Percentiles rank a stretch among this genome's conserved stretches.
These are phyloP conservation scores for Xylaria acuta DNA, from an alignment of 495 filamentous ascomycete genomes.

Conservation along the genomic window DNA sequence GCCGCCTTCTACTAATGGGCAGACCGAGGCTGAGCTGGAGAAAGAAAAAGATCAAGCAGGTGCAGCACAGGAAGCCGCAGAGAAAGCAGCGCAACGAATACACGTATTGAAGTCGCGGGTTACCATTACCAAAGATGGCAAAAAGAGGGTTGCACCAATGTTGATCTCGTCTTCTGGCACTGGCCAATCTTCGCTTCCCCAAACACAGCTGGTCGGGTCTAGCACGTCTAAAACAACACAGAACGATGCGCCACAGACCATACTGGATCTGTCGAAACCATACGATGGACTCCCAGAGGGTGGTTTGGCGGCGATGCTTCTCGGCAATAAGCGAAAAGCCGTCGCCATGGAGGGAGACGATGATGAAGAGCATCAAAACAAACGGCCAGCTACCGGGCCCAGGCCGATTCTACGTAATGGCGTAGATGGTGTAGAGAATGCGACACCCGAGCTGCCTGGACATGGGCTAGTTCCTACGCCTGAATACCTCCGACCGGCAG, in stretches of 20 bases:
- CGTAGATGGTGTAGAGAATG: constrained; percentile 75
- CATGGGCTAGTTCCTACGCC: constrained; percentile 76
- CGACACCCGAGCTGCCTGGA: constrained; percentile 57
- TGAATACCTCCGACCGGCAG: constrained; percentile 85
- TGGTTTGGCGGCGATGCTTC: constrained; percentile 79
- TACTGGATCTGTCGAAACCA: constrained; percentile 90
- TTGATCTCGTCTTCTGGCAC: constrained; percentile 85
- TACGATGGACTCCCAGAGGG: constrained; percentile 93
- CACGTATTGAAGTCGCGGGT: constrained; percentile 87
- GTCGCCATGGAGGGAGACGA: constrained; percentile 70
- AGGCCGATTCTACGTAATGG: constrained; percentile 77
- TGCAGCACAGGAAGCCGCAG: constrained; percentile 52
- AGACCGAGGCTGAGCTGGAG: constrained; percentile 45
- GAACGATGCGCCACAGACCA: constrained; percentile 79
- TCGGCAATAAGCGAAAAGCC: constrained; percentile 92
- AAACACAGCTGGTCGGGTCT: constrained; percentile 79
- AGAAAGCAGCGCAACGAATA: constrained; percentile 68
- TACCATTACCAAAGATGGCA: constrained; percentile 95
- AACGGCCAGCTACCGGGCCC: constrained; percentile 70
- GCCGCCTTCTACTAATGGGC: constrained; percentile 44
- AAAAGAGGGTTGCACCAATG: constrained; percentile 91
- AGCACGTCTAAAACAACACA: constrained; percentile 63
- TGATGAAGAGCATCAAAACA: constrained; percentile 65
- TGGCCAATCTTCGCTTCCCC: constrained; percentile 85
- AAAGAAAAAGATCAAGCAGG: constrained; percentile 47